A percentile compares a stretch with the other conserved stretches of the same genome.
phyloP scores from a whole-genome alignment of 2,329 filamentous ascomycete species.

The Paraphoma sp. region DNA sequence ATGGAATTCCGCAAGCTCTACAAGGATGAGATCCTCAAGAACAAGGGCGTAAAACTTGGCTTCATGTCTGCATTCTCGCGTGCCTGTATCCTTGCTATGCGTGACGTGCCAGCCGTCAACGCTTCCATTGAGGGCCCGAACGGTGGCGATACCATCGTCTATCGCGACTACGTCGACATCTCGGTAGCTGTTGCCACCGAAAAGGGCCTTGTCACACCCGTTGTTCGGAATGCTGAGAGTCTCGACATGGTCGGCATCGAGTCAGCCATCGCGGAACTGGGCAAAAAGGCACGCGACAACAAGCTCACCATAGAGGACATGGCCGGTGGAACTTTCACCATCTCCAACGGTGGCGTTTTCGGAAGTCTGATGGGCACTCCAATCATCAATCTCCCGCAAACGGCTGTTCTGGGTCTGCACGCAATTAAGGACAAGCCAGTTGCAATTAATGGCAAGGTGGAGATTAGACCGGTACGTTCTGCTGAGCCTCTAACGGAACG shows the following conservation, averaged over 20 bases:
- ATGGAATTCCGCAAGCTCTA: conserved; percentile 98
- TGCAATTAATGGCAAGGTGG: conserved; percentile 89
- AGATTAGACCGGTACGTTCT: conserved; percentile 75
- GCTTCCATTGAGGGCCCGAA: conserved; percentile 96
- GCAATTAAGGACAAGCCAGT: conserved; percentile 95
- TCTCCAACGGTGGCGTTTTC: conserved; percentile 96
- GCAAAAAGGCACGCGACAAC: conserved; percentile 95
- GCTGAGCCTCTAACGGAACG: background rate
- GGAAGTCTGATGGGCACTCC: conserved; percentile 97
- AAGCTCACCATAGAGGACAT: conserved; percentile 99
- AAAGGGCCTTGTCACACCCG: conserved; percentile 95
- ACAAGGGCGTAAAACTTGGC: conserved; percentile 96
- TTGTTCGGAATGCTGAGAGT: conserved; percentile 90
- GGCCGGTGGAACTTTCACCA: conserved; percentile 97
- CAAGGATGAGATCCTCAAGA: conserved; percentile 96
- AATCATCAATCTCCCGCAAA: conserved; percentile 97
- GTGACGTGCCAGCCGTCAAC: conserved; percentile 92
- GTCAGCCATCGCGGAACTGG: conserved; percentile 87
- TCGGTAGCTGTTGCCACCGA: conserved; percentile 97
- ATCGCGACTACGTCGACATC: conserved; percentile 97
- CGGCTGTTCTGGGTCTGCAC: conserved; percentile 88
- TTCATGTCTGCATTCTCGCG: conserved; percentile 99
- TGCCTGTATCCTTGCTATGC: conserved; percentile 89
- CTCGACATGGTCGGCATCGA: conserved; percentile 91
- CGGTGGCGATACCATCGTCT: conserved; percentile 96